Base-by-base conservation (phyloP, 2,329 filamentous ascomycete species). In the Colletotrichum tropicale region DNA sequence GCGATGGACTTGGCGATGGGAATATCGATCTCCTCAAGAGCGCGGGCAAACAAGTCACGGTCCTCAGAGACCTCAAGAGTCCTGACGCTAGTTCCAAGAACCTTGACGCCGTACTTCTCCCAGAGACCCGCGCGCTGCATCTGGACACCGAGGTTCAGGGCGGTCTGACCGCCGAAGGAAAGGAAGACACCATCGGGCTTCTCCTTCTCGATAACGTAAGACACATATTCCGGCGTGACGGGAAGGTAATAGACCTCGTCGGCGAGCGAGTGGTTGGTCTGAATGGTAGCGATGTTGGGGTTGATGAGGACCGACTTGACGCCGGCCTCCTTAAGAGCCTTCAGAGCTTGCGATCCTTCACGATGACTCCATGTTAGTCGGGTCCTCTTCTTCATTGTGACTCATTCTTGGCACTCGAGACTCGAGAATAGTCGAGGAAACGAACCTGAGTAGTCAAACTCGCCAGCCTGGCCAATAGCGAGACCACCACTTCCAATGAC, bases 171-270 rank as follows among this genome's bases (percentile, higher is more conserved):
- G 87, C 97, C 97, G 81, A 98, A 99, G 67, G 96, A 97, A 81
- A 98, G 91, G 88, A 98, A 97, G 85, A 99, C 98, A 81, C 96
- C 97, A 88, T 99, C 97, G 56, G 97, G 97, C 84, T 93, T 92
- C 88, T 98, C 97, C 82, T 94, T 94, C 89, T 98, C 96, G 84
- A 99, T 98, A 77, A 99, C 96, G 86, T 98, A 96, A 82, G 94
- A 94, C 83, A 98, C 96, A 87, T 98, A 99, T 90, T 98, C 96
- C 78, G 96, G 94, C 21, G 97, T 99, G 81, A 99, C 96, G 72
- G 97, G 97, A 48, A 98, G 93, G 87, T 98, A 98, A 90, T 98
- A 98, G 82, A 98, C 94, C 88, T 98, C 96, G 84, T 98, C 96
- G 82, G 96, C 96, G 83, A 98, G 94, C 82, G 94, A 93, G 90